Conservation (phyloP, 2,329 filamentous ascomycete species). For the Penicillium brasilianum region DNA sequence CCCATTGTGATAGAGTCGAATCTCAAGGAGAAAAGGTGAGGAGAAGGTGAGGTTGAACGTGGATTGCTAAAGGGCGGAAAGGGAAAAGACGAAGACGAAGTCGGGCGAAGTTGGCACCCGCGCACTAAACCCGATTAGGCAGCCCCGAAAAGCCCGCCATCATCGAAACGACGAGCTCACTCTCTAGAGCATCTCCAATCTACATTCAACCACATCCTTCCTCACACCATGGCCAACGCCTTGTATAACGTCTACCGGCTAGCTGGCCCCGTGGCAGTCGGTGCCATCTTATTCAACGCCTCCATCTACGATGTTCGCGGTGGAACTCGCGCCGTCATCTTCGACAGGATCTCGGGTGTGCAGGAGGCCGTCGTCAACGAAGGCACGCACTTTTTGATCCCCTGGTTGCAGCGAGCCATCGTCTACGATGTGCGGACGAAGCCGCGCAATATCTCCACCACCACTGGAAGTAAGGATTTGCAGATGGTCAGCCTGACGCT, state of each 20-base stretch:
- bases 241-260: slow-evolving; percentile 44
- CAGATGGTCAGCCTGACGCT: slow-evolving; percentile 99
- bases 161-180: slow-evolving; percentile 31
- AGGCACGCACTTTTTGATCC: slow-evolving; percentile 94
- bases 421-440: slow-evolving; percentile 97
- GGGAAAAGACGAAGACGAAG: slow-evolving; percentile 36
- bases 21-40: slow-evolving; percentile 20
- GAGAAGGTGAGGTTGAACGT: slow-evolving; percentile 20
- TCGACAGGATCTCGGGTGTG: slow-evolving; percentile 89
- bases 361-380: slow-evolving; percentile 92
- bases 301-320: slow-evolving; percentile 97
- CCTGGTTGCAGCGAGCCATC: slow-evolving; percentile 94
- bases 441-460: slow-evolving; percentile 95
- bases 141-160: slow-evolving; percentile 44
- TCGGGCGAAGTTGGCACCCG: slow-evolving; percentile 37
- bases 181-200: slow-evolving; percentile 17
- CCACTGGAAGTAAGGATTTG: slow-evolving; percentile 96
- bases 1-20: slow-evolving; percentile 42
- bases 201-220: background rate
- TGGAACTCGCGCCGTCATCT: slow-evolving; percentile 94
- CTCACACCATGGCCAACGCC: slow-evolving; percentile 51
- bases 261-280: slow-evolving; percentile 75
- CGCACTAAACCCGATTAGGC: slow-evolving; percentile 45
- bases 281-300: slow-evolving; percentile 70
- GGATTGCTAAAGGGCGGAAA: slow-evolving; percentile 27